phyloP scores from a whole-genome alignment of 2,329 filamentous ascomycete species.

The Colletotrichum karsti region DNA sequence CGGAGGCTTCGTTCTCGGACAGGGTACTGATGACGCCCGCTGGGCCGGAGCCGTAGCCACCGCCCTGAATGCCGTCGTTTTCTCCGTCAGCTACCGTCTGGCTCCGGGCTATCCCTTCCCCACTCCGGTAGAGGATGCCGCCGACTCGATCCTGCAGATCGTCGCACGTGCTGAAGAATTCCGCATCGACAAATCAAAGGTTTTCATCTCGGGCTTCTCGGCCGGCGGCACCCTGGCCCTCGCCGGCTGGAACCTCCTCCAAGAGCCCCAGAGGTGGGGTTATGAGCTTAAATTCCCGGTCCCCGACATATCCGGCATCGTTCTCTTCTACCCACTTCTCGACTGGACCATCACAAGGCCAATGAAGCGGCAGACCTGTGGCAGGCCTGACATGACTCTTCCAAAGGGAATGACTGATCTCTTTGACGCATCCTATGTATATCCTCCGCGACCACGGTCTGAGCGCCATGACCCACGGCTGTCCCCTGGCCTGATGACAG shows the following conservation, averaged over 20 bases:
- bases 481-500: constrained; percentile 65
- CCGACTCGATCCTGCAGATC: constrained; percentile 71
- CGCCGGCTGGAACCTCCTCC: constrained; percentile 54
- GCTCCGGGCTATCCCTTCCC: constrained; percentile 73
- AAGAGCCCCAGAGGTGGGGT: constrained; percentile 50
- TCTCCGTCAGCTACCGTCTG: constrained; percentile 74
- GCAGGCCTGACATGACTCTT: constrained; percentile 65
- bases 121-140: constrained; percentile 70
- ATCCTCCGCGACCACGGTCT: constrained; percentile 55
- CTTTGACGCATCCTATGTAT: constrained; percentile 70
- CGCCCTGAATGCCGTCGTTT: constrained; percentile 63
- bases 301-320: constrained; percentile 59
- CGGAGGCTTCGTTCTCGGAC: constrained; percentile 72
- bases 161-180: constrained; percentile 64
- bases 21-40: constrained; percentile 69
- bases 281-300: constrained; percentile 47
- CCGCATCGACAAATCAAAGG: constrained; percentile 61
- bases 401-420: constrained; percentile 66
- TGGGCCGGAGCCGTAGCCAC: constrained; percentile 64
- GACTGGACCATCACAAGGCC: constrained; percentile 68
- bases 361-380: constrained; percentile 62
- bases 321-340: constrained; percentile 69
- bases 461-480: constrained; percentile 62
- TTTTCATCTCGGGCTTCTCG: constrained; percentile 71
- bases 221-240: constrained; percentile 67